Evolutionary conservation across 495 filamentous ascomycete genomes (phyloP), one percentile per base, ranked within the genome.

Genomic region (Hypoxylon cercidicola): DNA sequence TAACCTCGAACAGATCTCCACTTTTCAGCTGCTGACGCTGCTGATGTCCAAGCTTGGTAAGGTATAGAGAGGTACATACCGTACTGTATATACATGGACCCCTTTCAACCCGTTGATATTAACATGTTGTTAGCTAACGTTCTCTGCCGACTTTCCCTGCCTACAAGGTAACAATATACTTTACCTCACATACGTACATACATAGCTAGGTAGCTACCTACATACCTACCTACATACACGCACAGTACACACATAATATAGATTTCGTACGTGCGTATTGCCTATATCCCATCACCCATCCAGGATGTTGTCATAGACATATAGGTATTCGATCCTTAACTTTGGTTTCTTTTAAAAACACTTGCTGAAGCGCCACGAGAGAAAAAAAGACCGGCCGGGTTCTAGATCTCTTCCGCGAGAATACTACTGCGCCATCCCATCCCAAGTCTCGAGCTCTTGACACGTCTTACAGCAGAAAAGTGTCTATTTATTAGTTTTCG

Each of bases 11-110:
- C 28, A 13, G 9, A 52, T 52, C 65, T 63, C 65, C 65, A 68
- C 65, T 68, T 64, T 68, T 68, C 65, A 68, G 65, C 65, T 68
- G 65, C 65, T 68, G 55, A 68, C 60, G 65, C 59, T 60, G 47
- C 46, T 60, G 53, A 63, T 64, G 55, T 60, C 58, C 60, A 63
- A 64, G 65, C 49, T 34, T 47, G 55, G 60, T 59, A 68, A 62
- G 55, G 60, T 59, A 68, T 68, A 57, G 30, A 59, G 5, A 55
- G 16, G 53, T 64, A 64, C 60, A 63, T 45, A n/a, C 28, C 25
- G 44, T n/a, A 58, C 32, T 60, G 48, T 9, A 47, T 68, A 47
- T 68, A 63, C 65, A 54, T 32, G 10, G 30, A 47, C 60, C 58
- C 54, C 58, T 67, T 67, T 67, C 48, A 49, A 67, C 41, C 48